Percentiles rank a stretch among this genome's conserved stretches.
Evolutionary conservation across 2,329 filamentous ascomycete species (phyloP).

Genomic region (Coleophoma cylindrospora): DNA sequence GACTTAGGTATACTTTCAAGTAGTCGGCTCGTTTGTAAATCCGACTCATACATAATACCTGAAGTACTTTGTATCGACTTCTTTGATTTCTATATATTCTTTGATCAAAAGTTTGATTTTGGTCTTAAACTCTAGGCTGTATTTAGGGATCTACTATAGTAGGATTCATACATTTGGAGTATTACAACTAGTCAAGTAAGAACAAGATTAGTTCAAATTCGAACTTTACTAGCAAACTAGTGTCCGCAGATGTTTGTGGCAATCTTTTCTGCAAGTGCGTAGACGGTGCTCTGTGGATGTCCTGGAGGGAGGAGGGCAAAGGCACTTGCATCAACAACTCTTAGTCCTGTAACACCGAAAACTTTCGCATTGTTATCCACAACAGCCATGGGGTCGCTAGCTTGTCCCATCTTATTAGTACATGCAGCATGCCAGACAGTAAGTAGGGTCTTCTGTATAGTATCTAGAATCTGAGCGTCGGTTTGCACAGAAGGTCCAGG

Average conservation of each 20-base stretch:
- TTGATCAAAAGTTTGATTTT: no score
- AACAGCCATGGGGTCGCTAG: constrained; percentile 29
- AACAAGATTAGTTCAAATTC: no score
- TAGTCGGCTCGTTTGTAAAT: no score
- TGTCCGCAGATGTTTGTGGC: not conserved
- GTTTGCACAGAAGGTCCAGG: constrained; percentile 13
- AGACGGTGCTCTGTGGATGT: constrained; percentile 35
- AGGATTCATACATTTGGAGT: no score
- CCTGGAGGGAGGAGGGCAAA: constrained; percentile 29
- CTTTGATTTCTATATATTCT: no score
- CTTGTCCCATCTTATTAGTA: constrained; percentile 51
- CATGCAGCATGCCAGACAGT: constrained; percentile 46
- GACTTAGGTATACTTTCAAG: no score
- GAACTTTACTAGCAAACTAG: no score
- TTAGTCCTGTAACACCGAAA: constrained; percentile 14
- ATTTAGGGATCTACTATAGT: no score
- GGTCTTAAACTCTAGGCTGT: no score
- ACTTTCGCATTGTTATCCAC: constrained; percentile 16
- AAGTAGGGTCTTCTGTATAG: constrained; percentile 19
- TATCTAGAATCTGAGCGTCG: constrained; percentile 16
- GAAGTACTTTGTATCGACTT: no score
- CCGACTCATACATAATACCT: no score
- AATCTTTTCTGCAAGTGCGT: not conserved
- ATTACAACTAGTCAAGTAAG: no score
- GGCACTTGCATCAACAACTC: constrained; percentile 19